A percentile compares a stretch with the other conserved stretches of the same genome.
Evolutionary conservation across 805 yeast species (phyloP).

Genomic region (Cyberlindnera maritima): DNA sequence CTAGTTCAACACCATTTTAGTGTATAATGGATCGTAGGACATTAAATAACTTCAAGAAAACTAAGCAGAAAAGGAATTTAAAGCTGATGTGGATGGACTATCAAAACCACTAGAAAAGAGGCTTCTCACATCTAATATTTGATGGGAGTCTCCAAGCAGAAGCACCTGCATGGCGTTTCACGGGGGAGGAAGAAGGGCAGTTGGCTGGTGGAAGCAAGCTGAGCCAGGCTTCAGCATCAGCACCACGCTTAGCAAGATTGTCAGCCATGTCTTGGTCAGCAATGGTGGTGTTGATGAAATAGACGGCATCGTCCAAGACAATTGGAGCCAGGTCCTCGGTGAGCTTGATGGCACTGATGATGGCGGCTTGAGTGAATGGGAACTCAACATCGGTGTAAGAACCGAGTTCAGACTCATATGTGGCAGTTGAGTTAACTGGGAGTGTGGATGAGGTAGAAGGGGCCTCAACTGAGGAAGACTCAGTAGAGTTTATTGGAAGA

Average conservation of each 20-base stretch:
- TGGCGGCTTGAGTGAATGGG: slow-evolving; percentile 29
- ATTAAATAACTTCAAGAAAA: too few relatives aligned
- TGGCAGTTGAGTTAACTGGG: slow-evolving; percentile 9
- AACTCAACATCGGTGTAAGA: slow-evolving; percentile 23
- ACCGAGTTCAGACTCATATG: slow-evolving; percentile 9
- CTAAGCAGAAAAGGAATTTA: too few relatives aligned
- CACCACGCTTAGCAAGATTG: slow-evolving; percentile 16
- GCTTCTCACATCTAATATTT: too few relatives aligned
- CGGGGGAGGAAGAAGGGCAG: too few relatives aligned
- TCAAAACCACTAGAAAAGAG: too few relatives aligned
- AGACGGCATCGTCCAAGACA: slow-evolving; percentile 24
- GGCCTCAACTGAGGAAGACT: slow-evolving; percentile 13
- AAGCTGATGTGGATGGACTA: too few relatives aligned
- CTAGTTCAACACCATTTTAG: too few relatives aligned
- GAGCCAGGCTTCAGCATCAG: slow-evolving; percentile 21
- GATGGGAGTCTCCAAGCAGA: too few relatives aligned
- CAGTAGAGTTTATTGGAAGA: slow-evolving; percentile 15
- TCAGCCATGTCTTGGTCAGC: slow-evolving; percentile 16
- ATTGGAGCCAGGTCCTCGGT: slow-evolving; percentile 26
- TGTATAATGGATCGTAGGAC: too few relatives aligned
- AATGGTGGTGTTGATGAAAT: slow-evolving; percentile 27
- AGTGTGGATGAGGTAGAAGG: slow-evolving; percentile 10
- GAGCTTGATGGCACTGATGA: slow-evolving; percentile 25
- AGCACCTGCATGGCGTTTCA: too few relatives aligned
- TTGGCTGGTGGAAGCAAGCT: too few relatives aligned